These are phyloP conservation scores for Kandelia obovata DNA, from an alignment of 345 rosid genomes.

Conservation along the genomic window DNA sequence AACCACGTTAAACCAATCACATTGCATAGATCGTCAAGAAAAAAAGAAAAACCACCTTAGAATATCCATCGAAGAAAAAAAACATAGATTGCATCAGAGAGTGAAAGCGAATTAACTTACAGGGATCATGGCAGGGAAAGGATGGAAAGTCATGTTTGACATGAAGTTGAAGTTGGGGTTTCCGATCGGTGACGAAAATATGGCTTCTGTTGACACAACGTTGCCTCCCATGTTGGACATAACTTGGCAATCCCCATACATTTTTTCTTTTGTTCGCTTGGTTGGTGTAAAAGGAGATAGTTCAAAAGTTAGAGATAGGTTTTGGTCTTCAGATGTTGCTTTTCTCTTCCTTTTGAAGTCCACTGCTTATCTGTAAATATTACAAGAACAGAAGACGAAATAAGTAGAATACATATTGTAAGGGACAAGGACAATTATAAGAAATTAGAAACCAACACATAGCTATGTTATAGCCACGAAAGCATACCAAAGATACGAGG, in stretches of 20 bases:
- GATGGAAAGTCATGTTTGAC: constrained; percentile 45
- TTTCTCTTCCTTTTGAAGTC: too few species aligned
- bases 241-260: constrained; percentile 71
- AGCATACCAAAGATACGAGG: too few species aligned
- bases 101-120: constrained; percentile 32
- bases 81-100: background rate
- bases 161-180: constrained; percentile 83
- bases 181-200: constrained; percentile 52
- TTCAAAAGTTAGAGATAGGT: background rate
- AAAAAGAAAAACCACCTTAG: background rate
- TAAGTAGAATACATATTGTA: too few species aligned
- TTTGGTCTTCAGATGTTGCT: background rate
- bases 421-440: too few species aligned
- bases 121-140: constrained; percentile 55
- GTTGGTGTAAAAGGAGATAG: background rate
- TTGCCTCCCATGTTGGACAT: constrained; percentile 62
- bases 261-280: constrained; percentile 16
- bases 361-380: too few species aligned
- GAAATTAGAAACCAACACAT: too few species aligned
- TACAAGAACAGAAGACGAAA: too few species aligned
- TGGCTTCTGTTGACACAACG: constrained; percentile 52
- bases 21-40: background rate
- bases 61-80: too few species aligned
- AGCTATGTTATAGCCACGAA: too few species aligned
- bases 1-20: background rate